Evolutionary conservation across 345 rosid genomes (phyloP).

Genomic region (Cardiospermum halicacabum): DNA sequence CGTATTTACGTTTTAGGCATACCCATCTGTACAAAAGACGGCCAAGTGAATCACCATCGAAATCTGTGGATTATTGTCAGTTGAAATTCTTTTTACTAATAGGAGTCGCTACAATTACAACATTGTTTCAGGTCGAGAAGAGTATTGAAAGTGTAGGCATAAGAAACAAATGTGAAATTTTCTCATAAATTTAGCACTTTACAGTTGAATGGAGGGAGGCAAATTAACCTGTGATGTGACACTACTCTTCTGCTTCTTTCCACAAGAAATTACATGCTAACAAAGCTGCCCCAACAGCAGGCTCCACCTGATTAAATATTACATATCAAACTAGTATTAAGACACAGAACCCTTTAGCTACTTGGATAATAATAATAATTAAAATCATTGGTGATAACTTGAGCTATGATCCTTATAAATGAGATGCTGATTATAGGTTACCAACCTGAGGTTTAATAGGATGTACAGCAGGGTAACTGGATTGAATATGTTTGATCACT

Average conservation of each 20-base stretch:
- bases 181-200: background rate
- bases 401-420: background rate
- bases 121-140: no score
- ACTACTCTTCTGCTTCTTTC: conserved; percentile 21
- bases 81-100: no score
- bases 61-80: no score
- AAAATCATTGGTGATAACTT: background rate
- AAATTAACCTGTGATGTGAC: background rate
- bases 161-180: no score
- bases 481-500: conserved; percentile 46
- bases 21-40: no score
- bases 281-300: conserved; percentile 71
- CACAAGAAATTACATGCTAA: conserved; percentile 43
- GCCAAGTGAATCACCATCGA: no score
- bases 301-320: conserved; percentile 57
- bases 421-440: no score
- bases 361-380: no score
- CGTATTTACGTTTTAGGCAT: no score
- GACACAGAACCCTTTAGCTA: background rate
- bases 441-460: conserved; percentile 66
- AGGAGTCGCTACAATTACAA: no score
- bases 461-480: conserved; percentile 40
- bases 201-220: background rate
- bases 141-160: no score
- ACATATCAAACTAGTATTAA: background rate